phyloP scores from a whole-genome alignment of 768 basidiomycete genomes.

The Lyophyllum atratum region DNA sequence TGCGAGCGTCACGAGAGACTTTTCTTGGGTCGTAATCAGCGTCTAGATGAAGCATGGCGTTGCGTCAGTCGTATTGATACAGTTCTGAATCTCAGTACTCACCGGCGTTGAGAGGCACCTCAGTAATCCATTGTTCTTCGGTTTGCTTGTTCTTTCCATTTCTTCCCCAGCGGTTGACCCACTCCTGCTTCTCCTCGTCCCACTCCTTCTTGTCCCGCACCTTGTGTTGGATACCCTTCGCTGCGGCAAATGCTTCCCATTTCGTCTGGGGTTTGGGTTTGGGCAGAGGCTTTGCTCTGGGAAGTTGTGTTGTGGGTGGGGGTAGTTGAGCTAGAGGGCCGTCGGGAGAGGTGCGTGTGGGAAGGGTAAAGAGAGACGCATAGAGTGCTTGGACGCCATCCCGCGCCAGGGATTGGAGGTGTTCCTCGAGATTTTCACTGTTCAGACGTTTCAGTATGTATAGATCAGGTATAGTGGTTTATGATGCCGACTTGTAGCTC shows the following conservation, averaged over 20 bases:
- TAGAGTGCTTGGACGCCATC: constrained; percentile 84
- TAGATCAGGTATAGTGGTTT: neutral
- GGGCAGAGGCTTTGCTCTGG: constrained; percentile 89
- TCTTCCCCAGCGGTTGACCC: constrained; percentile 89
- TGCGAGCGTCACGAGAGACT: constrained; percentile 75
- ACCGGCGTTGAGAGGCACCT: constrained; percentile 89
- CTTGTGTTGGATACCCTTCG: constrained; percentile 89
- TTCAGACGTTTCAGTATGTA: neutral
- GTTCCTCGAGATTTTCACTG: constrained; percentile 79
- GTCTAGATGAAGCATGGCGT: constrained; percentile 43
- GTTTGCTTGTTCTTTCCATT: constrained; percentile 85
- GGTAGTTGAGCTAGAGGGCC: constrained; percentile 88
- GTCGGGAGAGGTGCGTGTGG: constrained; percentile 70
- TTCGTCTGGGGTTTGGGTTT: constrained; percentile 93
- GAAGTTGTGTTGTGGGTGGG: constrained; percentile 71
- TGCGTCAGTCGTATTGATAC: neutral
- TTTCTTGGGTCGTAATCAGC: constrained; percentile 80
- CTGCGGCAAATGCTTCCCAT: constrained; percentile 94
- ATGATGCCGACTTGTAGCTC: constrained; percentile 66
- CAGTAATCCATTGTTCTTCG: constrained; percentile 90
- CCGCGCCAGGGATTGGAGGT: constrained; percentile 76
- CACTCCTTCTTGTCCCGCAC: constrained; percentile 79
- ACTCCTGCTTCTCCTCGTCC: constrained; percentile 95
- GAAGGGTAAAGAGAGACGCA: constrained; percentile 78
- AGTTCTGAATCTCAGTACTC: constrained; percentile 25